These are phyloP conservation scores for Podaxis sp. DNA, from an alignment of 768 basidiomycete species.

Conservation along the genomic window DNA sequence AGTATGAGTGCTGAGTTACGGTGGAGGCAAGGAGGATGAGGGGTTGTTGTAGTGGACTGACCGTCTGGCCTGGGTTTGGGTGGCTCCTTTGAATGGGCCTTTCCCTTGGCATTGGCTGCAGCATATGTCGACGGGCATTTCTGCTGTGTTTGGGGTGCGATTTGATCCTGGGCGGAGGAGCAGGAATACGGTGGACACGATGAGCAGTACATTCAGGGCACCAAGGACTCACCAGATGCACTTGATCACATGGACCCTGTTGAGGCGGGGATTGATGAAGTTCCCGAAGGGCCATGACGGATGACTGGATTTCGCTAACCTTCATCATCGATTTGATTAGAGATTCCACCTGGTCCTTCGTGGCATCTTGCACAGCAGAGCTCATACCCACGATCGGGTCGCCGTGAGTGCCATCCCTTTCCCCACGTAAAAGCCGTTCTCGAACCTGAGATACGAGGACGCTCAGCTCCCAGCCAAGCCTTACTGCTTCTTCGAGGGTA, in stretches of 20 bases:
- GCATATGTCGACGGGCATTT: too few species aligned
- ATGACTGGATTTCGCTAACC: not conserved
- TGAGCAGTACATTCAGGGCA: not conserved
- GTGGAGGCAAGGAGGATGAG: not conserved
- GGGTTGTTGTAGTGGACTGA: not conserved
- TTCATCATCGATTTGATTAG: conserved; percentile 8
- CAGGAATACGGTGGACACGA: not conserved
- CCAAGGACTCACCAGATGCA: not conserved
- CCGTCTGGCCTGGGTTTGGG: not conserved
- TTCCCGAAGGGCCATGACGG: not conserved
- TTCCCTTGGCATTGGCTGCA: too few species aligned
- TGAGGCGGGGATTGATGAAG: not conserved
- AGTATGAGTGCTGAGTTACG: not conserved
- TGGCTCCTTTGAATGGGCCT: not conserved
- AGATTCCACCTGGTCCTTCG: not conserved
- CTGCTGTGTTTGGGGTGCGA: not conserved
- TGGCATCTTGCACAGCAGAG: not conserved
- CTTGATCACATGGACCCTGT: not conserved
- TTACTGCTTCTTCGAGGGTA: conserved; percentile 49
- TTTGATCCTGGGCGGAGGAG: not conserved
- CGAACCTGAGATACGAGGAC: conserved; percentile 23
- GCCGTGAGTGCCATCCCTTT: not conserved
- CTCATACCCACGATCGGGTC: not conserved
- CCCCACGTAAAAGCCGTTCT: conserved; percentile 2
- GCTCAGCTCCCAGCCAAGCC: conserved; percentile 55